Evolutionary conservation across 2,329 filamentous ascomycete species (phyloP).

Genomic region (Diaporthe sp.): DNA sequence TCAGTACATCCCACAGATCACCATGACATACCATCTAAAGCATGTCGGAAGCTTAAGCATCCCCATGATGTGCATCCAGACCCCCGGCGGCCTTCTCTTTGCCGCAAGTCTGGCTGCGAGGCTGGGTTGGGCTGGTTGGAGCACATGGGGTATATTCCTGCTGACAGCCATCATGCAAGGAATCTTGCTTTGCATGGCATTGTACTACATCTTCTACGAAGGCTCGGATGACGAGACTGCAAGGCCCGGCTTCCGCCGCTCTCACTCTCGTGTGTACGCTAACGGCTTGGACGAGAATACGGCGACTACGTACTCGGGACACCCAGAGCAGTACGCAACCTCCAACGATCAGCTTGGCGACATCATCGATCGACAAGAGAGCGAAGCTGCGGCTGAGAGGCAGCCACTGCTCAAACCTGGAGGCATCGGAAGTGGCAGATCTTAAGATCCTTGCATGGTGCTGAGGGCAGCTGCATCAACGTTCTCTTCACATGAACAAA

Average conservation of each 20-base stretch:
- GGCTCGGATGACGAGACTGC: constrained; percentile 46
- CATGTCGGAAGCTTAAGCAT: constrained; percentile 93
- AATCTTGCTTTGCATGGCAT: constrained; percentile 80
- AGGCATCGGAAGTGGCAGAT: constrained; percentile 61
- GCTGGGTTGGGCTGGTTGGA: constrained; percentile 88
- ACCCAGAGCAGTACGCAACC: constrained; percentile 65
- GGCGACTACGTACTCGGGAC: constrained; percentile 64
- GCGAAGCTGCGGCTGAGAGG: constrained; percentile 63
- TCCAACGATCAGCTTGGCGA: constrained; percentile 65
- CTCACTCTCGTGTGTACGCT: constrained; percentile 53
- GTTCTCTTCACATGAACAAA: neutral
- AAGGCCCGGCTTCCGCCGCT: constrained; percentile 55
- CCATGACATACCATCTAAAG: constrained; percentile 87
- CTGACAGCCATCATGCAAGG: constrained; percentile 90
- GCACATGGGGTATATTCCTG: constrained; percentile 92
- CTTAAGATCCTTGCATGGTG: constrained; percentile 53
- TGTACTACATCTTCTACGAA: constrained; percentile 76
- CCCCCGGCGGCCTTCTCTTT: constrained; percentile 91
- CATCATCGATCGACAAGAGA: constrained; percentile 64
- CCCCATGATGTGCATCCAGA: constrained; percentile 98
- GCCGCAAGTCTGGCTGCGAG: constrained; percentile 85
- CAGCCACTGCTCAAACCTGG: constrained; percentile 64
- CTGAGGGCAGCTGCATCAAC: neutral
- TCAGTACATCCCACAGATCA: constrained; percentile 96
- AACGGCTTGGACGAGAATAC: constrained; percentile 64